Conservation (phyloP, 169 alveolate species). For the Plasmodium inui region DNA sequence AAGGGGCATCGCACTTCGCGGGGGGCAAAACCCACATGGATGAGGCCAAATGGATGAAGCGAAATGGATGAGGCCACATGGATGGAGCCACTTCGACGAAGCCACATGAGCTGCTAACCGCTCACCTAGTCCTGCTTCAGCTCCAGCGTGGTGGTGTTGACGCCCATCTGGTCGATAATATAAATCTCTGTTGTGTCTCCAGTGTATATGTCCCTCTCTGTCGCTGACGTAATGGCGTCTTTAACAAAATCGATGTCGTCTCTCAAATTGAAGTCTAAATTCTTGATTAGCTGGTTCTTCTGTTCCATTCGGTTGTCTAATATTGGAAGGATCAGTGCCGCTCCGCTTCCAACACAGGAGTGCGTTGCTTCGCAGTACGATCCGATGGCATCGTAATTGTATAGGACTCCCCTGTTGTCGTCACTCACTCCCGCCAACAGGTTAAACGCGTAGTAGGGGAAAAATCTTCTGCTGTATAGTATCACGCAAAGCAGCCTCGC, state of each 20-base stretch:
- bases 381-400: slow-evolving; percentile 95
- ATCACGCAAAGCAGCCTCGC: slow-evolving; percentile 93
- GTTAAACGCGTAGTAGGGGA: slow-evolving; percentile 95
- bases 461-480: slow-evolving; percentile 93
- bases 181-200: slow-evolving; percentile 90
- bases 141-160: slow-evolving; percentile 49
- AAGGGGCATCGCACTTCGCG: neutral
- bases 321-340: slow-evolving; percentile 90
- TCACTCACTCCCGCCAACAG: slow-evolving; percentile 91
- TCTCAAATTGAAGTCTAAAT: slow-evolving; percentile 65
- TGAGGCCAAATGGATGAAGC: too few relatives aligned
- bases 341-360: slow-evolving; percentile 94
- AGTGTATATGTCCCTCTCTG: slow-evolving; percentile 95
- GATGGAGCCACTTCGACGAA: neutral
- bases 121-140: slow-evolving; percentile 72
- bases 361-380: slow-evolving; percentile 89
- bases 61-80: too few relatives aligned
- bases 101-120: neutral
- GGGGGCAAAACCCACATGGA: neutral
- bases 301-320: slow-evolving; percentile 88
- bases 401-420: slow-evolving; percentile 86
- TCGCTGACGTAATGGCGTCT: slow-evolving; percentile 93
- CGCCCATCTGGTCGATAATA: slow-evolving; percentile 80
- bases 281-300: slow-evolving; percentile 84
- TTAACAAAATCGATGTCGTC: slow-evolving; percentile 90